A percentile compares a stretch with the other conserved stretches of the same genome.
phyloP scores from a whole-genome alignment of 805 yeast species.

The Saccharomycopsis javanensis region DNA sequence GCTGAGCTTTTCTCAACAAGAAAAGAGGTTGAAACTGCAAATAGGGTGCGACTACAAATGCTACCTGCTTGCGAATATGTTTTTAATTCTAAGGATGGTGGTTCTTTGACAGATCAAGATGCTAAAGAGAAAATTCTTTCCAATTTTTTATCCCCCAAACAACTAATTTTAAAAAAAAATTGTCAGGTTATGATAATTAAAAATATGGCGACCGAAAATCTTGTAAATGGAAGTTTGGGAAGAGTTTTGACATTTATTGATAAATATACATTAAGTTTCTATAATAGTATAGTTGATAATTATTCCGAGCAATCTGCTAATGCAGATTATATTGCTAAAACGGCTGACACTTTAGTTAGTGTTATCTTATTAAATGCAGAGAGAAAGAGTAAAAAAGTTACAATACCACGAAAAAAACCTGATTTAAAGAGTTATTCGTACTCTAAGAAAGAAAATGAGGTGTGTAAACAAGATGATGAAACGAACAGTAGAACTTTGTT shows the following conservation, averaged over 20 bases:
- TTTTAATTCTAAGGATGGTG: constrained; percentile 41
- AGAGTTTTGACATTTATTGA: constrained; percentile 52
- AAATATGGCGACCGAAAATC: constrained; percentile 56
- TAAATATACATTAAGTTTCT: constrained; percentile 38
- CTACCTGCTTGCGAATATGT: constrained; percentile 36
- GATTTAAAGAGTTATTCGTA: not conserved
- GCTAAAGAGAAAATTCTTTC: constrained; percentile 29
- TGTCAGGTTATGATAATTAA: constrained; percentile 82
- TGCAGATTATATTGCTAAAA: constrained; percentile 18
- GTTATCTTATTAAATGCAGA: not conserved
- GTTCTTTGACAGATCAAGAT: constrained; percentile 7
- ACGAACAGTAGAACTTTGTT: not conserved
- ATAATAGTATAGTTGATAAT: constrained; percentile 20
- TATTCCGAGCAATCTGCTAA: not conserved
- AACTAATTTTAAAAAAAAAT: constrained; percentile 48
- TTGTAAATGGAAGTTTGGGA: constrained; percentile 75
- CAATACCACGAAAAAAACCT: not conserved
- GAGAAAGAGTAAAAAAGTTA: constrained; percentile 10
- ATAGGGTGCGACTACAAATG: constrained; percentile 36
- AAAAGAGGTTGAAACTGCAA: constrained; percentile 61
- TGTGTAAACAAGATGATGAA: constrained; percentile 3
- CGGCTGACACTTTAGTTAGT: constrained; percentile 18
- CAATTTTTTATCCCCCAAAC: constrained; percentile 54
- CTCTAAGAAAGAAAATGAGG: constrained; percentile 5
- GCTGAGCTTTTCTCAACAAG: constrained; percentile 71